Base-by-base conservation (phyloP, 164 flowering plant genomes). In the Tinospora cordifolia region DNA sequence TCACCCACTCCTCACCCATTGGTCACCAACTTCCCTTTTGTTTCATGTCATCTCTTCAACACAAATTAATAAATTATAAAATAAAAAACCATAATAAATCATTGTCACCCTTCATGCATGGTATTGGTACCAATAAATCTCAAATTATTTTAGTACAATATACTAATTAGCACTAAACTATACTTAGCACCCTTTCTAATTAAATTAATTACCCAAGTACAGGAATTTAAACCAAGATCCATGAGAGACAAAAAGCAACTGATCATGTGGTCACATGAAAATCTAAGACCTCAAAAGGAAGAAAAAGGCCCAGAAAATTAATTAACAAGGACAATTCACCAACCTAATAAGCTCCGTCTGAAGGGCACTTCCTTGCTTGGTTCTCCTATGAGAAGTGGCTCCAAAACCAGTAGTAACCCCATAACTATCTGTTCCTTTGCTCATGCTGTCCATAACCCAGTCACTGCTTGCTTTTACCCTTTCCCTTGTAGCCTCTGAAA, bases 341-440 rank as follows among this genome's bases (percentile, higher is more conserved):
- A n/a, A n/a, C n/a, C 89, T 81, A 30, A 86, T 86, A 19, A 86
- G 88, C 78, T 87, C 90, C 76, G 80, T 87, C 63, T 87, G 88
- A 14, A 87, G 84, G 44, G 87, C 90, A 22, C 75, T 83, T 2
- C 90, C 88, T 54, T 87, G 76, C 41, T 84, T 85, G 69, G 90
- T 87, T 47, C 90, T 73, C 69, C 90, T 65, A 54, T 87, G 90
- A 0, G 90, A 87, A 30, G 88, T 87, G 0, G 90, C 88, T 59
- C 90, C 90, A 71, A 87, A 87, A 2, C 90, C 90, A 39, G 90
- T 87, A 10, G 90, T 87, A 62, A 85, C 84, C 0, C 90, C 88
- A 70, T 87, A 87, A 30, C 86, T 85, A 64, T 87, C 88, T 0
- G 84, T 83, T 19, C 90, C 90, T 25, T 83, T 83, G 64, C 70